Evolutionary conservation across 176 grass and related monocot species (phyloP).

Genomic region (Aegilops sharonensis): DNA sequence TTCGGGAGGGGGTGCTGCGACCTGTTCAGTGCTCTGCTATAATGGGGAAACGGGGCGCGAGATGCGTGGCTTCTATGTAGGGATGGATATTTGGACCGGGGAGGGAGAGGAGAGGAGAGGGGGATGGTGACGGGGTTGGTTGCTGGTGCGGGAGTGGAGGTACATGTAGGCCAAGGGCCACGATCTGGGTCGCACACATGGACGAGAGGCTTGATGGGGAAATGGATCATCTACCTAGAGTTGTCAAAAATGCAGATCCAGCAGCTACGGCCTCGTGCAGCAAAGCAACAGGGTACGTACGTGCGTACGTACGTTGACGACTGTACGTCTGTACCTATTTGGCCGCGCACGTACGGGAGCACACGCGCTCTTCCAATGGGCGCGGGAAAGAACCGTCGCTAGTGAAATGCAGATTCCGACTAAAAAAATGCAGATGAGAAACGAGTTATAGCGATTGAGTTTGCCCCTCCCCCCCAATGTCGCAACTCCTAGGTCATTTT

Average conservation of each 20-base stretch:
- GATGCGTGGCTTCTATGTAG: conserved; percentile 42
- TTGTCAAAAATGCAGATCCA: background rate
- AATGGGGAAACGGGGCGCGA: conserved; percentile 16
- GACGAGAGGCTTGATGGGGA: background rate
- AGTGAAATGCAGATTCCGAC: too few relatives aligned
- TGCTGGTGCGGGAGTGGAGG: conserved; percentile 23
- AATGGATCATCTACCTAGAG: background rate
- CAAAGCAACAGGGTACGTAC: background rate
- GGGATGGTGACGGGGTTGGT: background rate
- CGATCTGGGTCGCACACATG: background rate
- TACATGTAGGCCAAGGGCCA: conserved; percentile 27
- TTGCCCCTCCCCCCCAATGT: too few relatives aligned
- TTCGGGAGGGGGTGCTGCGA: conserved; percentile 17
- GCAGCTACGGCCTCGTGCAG: background rate
- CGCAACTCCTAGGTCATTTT: too few relatives aligned
- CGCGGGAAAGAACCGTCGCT: too few relatives aligned
- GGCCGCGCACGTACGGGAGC: too few relatives aligned
- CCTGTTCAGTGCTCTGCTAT: conserved; percentile 24
- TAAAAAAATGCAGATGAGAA: too few relatives aligned
- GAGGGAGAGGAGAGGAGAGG: too few relatives aligned
- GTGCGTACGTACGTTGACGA: background rate
- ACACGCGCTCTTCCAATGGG: too few relatives aligned
- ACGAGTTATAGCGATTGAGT: too few relatives aligned
- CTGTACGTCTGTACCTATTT: background rate
- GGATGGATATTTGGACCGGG: conserved; percentile 22